Base-by-base conservation (phyloP, 495 filamentous ascomycete species). In the Geopyxis carbonaria region DNA sequence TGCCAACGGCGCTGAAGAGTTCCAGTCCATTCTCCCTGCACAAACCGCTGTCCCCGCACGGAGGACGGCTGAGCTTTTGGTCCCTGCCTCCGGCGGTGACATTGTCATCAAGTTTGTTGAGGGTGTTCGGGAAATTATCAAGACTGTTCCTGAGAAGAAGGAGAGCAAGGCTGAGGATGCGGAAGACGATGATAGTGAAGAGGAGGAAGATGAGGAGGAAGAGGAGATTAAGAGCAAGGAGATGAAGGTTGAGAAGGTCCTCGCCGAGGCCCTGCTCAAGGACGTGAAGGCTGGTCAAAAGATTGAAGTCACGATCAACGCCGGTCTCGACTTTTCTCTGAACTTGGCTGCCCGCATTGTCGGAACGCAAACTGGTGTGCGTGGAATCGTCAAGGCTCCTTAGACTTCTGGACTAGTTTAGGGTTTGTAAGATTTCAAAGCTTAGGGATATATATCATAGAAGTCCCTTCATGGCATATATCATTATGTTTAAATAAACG, bases 1-100 rank as follows among this genome's bases (percentile, higher is more conserved):
- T n/a, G 70, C 75, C 24, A 63, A 65, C 27, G 61, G 62, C 23
- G 65, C 63, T 43, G 75, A 73, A 43, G 60, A 68, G 38, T 94
- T 97, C 64, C 67, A 72, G 18, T 71, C 80, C 16, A 68, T 97
- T 38, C 67, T 95, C 23, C 67, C 70, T 28, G 69, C 80, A 16
- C 80, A 93, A 58, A 95, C 91, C 1, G 82, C 87, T 20, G 78
- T 91, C 6, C 89, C 89, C 11, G 84, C 81, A 15, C 76, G 89
- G 43, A 70, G 86, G 43, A 78, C 78, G 9, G 75, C 82, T 13
- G 72, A 81, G 46, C 73, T 95, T 47, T 59, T 64, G 22, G 74
- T 70, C 1, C 76, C 81, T 33, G 72, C 74, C 51, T 69, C 72
- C 14, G 87, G 84, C 38, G 89, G 87, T 22, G 75, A 89, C 47